These are phyloP conservation scores for Aureobasidium leucospermi DNA, from an alignment of 2,329 filamentous ascomycete genomes.

Conservation along the genomic window DNA sequence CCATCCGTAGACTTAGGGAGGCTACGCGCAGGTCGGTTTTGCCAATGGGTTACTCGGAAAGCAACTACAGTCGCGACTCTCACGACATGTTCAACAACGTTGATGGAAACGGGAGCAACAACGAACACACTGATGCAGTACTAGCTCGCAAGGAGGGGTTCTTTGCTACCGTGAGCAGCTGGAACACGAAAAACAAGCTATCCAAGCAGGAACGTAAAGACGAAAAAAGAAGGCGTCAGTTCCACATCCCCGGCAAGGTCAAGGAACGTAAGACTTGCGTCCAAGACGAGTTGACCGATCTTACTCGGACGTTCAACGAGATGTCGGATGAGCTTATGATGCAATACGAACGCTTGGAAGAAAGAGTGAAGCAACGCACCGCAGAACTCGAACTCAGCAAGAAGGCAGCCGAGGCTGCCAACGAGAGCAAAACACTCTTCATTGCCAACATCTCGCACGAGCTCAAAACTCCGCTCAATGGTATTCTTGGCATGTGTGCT, in stretches of 20 bases:
- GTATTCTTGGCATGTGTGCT: conserved; percentile 88
- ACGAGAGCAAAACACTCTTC: conserved; percentile 94
- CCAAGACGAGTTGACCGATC: conserved; percentile 76
- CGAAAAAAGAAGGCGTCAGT: conserved; percentile 45
- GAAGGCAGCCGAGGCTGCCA: conserved; percentile 86
- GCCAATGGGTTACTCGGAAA: conserved; percentile 49
- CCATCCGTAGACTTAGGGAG: conserved; percentile 66
- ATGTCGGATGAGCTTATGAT: conserved; percentile 87
- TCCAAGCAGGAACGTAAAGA: conserved; percentile 30
- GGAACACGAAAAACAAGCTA: conserved; percentile 25
- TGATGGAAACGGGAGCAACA: conserved; percentile 29
- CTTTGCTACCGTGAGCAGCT: conserved; percentile 28
- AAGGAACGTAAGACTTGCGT: conserved; percentile 66
- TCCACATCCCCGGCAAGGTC: conserved; percentile 81
- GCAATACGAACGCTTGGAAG: conserved; percentile 77
- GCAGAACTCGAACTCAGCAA: conserved; percentile 82
- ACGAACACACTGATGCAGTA: conserved; percentile 38
- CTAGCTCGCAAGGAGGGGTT: conserved; percentile 41
- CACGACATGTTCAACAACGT: conserved; percentile 24
- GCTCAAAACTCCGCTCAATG: conserved; percentile 89
- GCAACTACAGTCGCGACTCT: conserved; percentile 33
- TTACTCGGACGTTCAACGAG: conserved; percentile 80
- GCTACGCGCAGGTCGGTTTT: conserved; percentile 69
- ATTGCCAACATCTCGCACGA: conserved; percentile 89
- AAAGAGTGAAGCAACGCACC: conserved; percentile 76